phyloP scores from a whole-genome alignment of 2,329 filamentous ascomycete genomes.

The Trichoderma oligosporum region DNA sequence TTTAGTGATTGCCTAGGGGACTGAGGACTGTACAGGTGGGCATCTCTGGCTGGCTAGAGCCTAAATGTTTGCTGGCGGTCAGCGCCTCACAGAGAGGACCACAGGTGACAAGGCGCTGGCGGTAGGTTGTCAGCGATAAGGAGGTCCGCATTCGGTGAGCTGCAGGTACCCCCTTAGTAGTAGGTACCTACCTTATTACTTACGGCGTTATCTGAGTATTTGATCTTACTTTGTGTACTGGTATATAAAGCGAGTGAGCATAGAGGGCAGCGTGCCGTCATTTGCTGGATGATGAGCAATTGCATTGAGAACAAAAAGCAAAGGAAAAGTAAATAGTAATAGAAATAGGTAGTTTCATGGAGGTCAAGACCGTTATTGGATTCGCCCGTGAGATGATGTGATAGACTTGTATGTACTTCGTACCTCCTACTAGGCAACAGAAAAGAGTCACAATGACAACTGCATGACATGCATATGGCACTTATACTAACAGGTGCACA shows the following conservation, averaged over 20 bases:
- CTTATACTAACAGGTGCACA: not conserved
- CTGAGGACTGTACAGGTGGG: constrained; percentile 2
- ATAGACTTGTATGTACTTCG: too few relatives aligned
- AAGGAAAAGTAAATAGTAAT: too few relatives aligned
- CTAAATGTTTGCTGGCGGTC: constrained; percentile 15
- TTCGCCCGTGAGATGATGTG: too few relatives aligned
- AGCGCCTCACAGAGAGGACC: constrained; percentile 12
- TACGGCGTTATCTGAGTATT: too few relatives aligned
- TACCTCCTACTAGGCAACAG: too few relatives aligned
- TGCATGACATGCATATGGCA: constrained; percentile 1
- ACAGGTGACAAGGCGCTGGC: constrained; percentile 6
- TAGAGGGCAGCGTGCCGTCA: constrained; percentile 12
- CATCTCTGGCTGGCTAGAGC: constrained; percentile 10
- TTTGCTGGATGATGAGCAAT: too few relatives aligned
- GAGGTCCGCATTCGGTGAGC: constrained; percentile 13
- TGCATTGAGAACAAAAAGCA: too few relatives aligned
- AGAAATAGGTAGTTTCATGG: too few relatives aligned
- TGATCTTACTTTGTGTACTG: too few relatives aligned
- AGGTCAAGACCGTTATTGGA: not conserved
- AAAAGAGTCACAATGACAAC: not conserved
- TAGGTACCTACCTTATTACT: too few relatives aligned
- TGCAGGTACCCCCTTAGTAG: not conserved
- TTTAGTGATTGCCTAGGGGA: constrained; percentile 19
- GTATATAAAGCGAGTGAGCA: too few relatives aligned
- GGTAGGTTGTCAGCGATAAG: not conserved